Conservation (phyloP, 352 stramenopile species). For the Phytophthora fragariaefolia region DNA sequence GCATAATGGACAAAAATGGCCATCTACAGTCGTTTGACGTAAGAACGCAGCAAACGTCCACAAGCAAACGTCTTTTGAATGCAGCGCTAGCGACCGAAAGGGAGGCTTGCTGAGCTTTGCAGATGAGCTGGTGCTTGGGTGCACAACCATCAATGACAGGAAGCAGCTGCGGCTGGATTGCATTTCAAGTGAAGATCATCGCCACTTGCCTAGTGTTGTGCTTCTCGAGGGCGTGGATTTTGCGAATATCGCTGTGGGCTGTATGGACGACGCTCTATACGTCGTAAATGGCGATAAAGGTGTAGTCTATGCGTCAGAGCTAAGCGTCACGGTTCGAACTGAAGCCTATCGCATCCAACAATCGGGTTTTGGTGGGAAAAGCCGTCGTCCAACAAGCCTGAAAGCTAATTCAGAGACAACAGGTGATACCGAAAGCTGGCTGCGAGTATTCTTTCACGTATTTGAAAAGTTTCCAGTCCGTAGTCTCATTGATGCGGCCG, state of each 20-base stretch:
- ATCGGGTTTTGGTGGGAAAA: constrained; percentile 14
- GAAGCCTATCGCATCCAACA: constrained; percentile 62
- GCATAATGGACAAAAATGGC: constrained; percentile 17
- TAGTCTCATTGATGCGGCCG: constrained; percentile 30
- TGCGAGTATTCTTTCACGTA: constrained; percentile 50
- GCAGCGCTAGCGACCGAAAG: constrained; percentile 8
- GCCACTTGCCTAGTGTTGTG: constrained; percentile 25
- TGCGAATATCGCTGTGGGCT: constrained; percentile 9
- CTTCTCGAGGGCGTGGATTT: constrained; percentile 6
- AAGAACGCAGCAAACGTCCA: constrained; percentile 27
- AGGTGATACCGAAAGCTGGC: constrained; percentile 6
- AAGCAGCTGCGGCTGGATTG: constrained; percentile 5
- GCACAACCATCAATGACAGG: constrained; percentile 2
- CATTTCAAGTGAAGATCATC: constrained; percentile 45
- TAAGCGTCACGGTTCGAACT: constrained; percentile 49
- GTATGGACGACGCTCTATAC: constrained; percentile 37
- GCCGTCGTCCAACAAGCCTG: background rate
- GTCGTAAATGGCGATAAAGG: constrained; percentile 24
- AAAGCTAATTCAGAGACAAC: background rate
- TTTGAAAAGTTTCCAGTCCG: constrained; percentile 68
- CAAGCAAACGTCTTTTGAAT: constrained; percentile 12
- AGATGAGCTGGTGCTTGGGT: constrained; percentile 31
- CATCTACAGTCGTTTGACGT: constrained; percentile 31
- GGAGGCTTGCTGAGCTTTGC: constrained; percentile 24
- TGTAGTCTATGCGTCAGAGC: constrained; percentile 17